Evolutionary conservation across 148 eudicot genomes (phyloP), one percentile per base, ranked within the genome.

Genomic region (Bassia scoparia): DNA sequence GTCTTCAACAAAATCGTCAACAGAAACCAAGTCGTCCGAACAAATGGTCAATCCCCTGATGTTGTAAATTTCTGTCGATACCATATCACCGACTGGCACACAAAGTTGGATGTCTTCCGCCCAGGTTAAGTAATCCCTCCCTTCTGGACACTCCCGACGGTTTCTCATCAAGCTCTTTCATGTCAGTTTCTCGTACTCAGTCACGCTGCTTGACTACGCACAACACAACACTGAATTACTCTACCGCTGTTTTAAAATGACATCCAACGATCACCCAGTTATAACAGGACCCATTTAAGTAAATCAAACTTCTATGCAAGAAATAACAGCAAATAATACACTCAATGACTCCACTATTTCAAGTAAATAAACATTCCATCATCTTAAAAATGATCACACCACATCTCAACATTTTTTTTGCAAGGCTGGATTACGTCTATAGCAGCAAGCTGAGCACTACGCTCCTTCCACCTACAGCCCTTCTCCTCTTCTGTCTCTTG

Each of bases 401-500:
- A n/a, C n/a, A n/a, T n/a, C n/a, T n/a, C n/a, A n/a, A n/a, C n/a
- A n/a, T n/a, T n/a, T n/a, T n/a, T n/a, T n/a, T n/a, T n/a, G n/a
- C n/a, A n/a, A n/a, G n/a, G n/a, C n/a, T n/a, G n/a, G n/a, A n/a
- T n/a, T n/a, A n/a, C n/a, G n/a, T n/a, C n/a, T n/a, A n/a, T n/a
- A n/a, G n/a, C n/a, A n/a, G n/a, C n/a, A n/a, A n/a, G n/a, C n/a
- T n/a, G n/a, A n/a, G n/a, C n/a, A n/a, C n/a, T n/a, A n/a, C n/a
- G n/a, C n/a, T n/a, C n/a, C n/a, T n/a, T n/a, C n/a, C n/a, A n/a
- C n/a, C n/a, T n/a, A n/a, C n/a, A n/a, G n/a, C n/a, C n/a, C 91
- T 94, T 94, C 82, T 94, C 98, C 88, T 94, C 98, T 73, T 94
- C 97, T 7, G 97, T 94, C 85, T 94, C 97, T 68, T 94, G n/a